Percentiles rank a stretch among this genome's conserved stretches.
Evolutionary conservation across 768 basidiomycete genomes (phyloP).

Genomic region (Roridomyces roridus): DNA sequence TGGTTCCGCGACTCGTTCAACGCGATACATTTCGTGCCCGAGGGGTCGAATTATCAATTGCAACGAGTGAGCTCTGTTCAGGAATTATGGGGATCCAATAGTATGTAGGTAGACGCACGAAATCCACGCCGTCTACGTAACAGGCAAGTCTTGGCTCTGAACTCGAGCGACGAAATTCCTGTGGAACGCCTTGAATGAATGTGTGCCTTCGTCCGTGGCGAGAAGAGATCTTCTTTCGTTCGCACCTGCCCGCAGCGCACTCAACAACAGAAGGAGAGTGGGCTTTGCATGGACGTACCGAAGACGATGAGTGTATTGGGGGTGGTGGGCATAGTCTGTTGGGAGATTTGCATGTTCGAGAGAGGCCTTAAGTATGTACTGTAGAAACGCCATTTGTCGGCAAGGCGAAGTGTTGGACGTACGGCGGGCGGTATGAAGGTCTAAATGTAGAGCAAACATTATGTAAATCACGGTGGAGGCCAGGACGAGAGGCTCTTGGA

Average conservation of each 20-base stretch:
- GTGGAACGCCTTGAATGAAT: not conserved
- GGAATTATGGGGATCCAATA: too few relatives aligned
- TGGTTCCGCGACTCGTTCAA: too few relatives aligned
- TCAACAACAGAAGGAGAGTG: not conserved
- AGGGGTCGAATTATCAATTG: too few relatives aligned
- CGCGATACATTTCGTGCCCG: too few relatives aligned
- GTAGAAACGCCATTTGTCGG: too few relatives aligned
- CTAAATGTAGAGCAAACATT: too few relatives aligned
- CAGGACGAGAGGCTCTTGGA: too few relatives aligned
- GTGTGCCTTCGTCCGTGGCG: conserved; percentile 3
- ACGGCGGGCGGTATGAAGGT: too few relatives aligned
- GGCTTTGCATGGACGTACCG: not conserved
- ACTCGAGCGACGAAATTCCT: not conserved
- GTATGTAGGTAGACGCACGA: conserved; percentile 5
- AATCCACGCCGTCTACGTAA: conserved; percentile 4
- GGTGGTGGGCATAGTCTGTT: too few relatives aligned
- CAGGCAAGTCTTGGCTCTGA: conserved; percentile 1
- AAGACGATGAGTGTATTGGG: conserved; percentile 7
- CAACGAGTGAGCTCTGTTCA: too few relatives aligned
- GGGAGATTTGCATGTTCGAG: conserved; percentile 2
- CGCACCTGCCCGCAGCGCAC: not conserved
- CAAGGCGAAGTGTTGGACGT: too few relatives aligned
- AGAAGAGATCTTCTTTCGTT: conserved; percentile 1
- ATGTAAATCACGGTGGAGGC: too few relatives aligned
- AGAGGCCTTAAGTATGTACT: not conserved